Evolutionary conservation across 2,329 filamentous ascomycete species (phyloP), one percentile per base, ranked within the genome.

Genomic region (Ascochyta viciae-villosae): DNA sequence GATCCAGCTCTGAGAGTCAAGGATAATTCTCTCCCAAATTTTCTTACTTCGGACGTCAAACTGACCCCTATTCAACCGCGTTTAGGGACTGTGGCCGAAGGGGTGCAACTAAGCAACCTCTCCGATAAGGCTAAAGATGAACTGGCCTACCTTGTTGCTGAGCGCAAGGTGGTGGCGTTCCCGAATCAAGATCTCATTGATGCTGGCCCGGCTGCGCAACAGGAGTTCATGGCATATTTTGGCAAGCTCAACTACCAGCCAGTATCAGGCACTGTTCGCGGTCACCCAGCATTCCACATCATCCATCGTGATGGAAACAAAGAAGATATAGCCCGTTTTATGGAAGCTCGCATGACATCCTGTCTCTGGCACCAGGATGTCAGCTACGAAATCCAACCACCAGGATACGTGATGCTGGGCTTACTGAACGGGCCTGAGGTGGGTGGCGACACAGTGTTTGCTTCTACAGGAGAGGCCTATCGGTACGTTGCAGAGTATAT

Each of bases 341-440:
- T 91, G 61, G 75, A 81, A 46, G 83, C 83, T 23, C 83, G 89
- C 22, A 91, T 89, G 6, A 92, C 93, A 1, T 89, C 89, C 3
- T 45, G 42, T 45, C 42, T 45, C n/a, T 96, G 91, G 91, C 91
- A 96, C 77, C 89, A 87, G 0, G 92, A 96, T 65, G 87, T 95
- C 2, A 89, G 88, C 0, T 96, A 94, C 72, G 92, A 96, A 78
- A 78, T 83, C 58, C 91, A 96, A 77, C 91, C 92, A 1, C 91
- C 92, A 0, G 90, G 91, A 35, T 95, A 91, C 0, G 95, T 92
- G 0, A 94, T 96, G 77, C 77, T 96, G 19, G 95, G 94, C 72
- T 83, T 91, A 48, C 83, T 96, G 23, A 91, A 96, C 70, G 87
- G 84, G 46, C 91, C 91, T 1, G 81, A 85, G 33, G 87, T 85